Conservation (phyloP, 2,329 filamentous ascomycete genomes). For the Sphaerostilbella broomeana region DNA sequence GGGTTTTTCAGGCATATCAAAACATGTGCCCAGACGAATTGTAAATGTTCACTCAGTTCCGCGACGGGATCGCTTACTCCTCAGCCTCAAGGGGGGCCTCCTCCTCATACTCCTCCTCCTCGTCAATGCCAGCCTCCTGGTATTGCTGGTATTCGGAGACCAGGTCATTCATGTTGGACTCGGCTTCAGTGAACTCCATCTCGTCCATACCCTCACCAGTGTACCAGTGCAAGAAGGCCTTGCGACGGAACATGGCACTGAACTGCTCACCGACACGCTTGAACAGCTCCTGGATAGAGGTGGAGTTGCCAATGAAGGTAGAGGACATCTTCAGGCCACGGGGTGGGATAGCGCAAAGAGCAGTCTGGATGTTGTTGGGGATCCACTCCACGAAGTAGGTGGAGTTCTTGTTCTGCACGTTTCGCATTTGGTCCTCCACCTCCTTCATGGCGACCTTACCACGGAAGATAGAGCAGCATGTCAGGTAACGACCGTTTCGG, state of each 20-base stretch:
- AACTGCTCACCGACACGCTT: conserved; percentile 99
- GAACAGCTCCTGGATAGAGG: conserved; percentile 99
- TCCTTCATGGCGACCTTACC: conserved; percentile 99
- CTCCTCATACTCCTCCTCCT: conserved; percentile 92
- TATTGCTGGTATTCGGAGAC: conserved; percentile 99
- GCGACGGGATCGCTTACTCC: conserved; percentile 5
- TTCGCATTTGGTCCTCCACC: conserved; percentile 99
- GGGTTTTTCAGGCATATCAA: conserved; percentile 10
- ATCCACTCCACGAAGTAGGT: conserved; percentile 99
- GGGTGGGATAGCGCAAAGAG: conserved; percentile 96
- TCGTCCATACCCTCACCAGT: conserved; percentile 99
- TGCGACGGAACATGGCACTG: conserved; percentile 99
- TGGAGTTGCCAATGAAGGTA: conserved; percentile 98
- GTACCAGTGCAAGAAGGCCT: conserved; percentile 99
- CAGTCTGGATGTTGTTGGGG: conserved; percentile 99
- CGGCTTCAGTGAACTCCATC: conserved; percentile 99
- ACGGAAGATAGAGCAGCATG: conserved; percentile 99
- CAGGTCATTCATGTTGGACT: conserved; percentile 99
- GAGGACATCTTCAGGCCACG: conserved; percentile 98
- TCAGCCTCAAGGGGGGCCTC: conserved; percentile 51
- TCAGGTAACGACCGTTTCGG: conserved; percentile 99
- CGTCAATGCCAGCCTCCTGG: conserved; percentile 96
- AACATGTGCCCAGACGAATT: conserved; percentile 5
- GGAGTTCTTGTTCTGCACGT: conserved; percentile 99
- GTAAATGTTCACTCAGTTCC: not conserved